A percentile compares a stretch with the other conserved stretches of the same genome.
These are phyloP conservation scores for Malassezia cuniculi DNA, from an alignment of 1,284 basidiomycete genomes.

Conservation along the genomic window DNA sequence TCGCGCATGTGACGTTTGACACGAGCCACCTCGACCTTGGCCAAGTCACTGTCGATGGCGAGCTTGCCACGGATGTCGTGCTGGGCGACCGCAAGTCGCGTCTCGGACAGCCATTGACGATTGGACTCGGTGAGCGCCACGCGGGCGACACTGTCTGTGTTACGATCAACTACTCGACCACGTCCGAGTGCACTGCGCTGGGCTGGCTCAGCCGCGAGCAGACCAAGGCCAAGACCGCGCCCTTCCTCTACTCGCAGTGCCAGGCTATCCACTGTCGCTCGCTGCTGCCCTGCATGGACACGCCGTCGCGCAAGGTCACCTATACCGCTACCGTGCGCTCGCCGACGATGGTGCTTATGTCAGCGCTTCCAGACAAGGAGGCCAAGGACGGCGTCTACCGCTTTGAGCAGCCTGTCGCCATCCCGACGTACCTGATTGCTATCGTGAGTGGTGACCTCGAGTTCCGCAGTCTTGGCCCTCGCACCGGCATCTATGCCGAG, in stretches of 20 bases:
- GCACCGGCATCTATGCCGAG: conserved; percentile 43
- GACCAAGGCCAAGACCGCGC: conserved; percentile 62
- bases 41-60: conserved; percentile 52
- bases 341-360: conserved; percentile 40
- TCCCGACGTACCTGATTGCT: conserved; percentile 41
- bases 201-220: conserved; percentile 88
- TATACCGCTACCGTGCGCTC: conserved; percentile 36
- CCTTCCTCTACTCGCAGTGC: conserved; percentile 85
- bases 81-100: conserved; percentile 48
- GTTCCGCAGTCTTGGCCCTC: conserved; percentile 34
- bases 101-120: conserved; percentile 46
- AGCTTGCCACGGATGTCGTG: conserved; percentile 48
- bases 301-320: conserved; percentile 41
- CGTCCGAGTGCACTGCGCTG: conserved; percentile 65
- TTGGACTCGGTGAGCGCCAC: conserved; percentile 40
- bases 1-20: conserved; percentile 65
- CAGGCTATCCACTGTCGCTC: conserved; percentile 53
- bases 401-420: conserved; percentile 37
- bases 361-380: conserved; percentile 30
- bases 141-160: conserved; percentile 26
- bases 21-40: conserved; percentile 60
- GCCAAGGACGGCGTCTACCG: conserved; percentile 18
- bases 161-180: conserved; percentile 52
- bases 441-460: conserved; percentile 40
- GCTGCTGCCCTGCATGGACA: conserved; percentile 35